Percentiles rank a stretch among this genome's conserved stretches.
These are phyloP conservation scores for Boletellus ananas DNA, from an alignment of 768 basidiomycete genomes.

Conservation along the genomic window DNA sequence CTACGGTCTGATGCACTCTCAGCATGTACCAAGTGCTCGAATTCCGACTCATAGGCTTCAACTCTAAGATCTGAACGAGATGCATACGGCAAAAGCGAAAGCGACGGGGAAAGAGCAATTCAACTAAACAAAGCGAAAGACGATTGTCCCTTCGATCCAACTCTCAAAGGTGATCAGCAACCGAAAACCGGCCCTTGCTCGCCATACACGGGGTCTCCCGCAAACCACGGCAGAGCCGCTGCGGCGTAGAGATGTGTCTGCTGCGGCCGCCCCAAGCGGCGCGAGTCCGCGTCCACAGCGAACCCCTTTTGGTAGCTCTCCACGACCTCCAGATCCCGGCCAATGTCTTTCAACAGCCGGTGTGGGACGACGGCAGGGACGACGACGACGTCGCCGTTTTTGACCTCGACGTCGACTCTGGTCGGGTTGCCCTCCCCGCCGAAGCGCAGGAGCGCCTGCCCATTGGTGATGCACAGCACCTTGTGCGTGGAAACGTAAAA, in stretches of 20 bases:
- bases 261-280: conserved; percentile 1
- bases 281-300: conserved; percentile 34
- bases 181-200: conserved; percentile 34
- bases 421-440: conserved; percentile 37
- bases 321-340: conserved; percentile 36
- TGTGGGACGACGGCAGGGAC: conserved; percentile 42
- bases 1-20: no score
- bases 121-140: no score
- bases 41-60: no score
- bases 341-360: conserved; percentile 29
- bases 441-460: conserved; percentile 37
- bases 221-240: conserved; percentile 33
- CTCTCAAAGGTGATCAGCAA: neutral
- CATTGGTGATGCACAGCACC: conserved; percentile 33
- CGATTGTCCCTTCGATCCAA: no score
- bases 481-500: conserved; percentile 45
- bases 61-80: no score
- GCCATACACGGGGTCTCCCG: conserved; percentile 39
- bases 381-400: conserved; percentile 38
- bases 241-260: neutral
- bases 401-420: conserved; percentile 29
- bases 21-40: no score
- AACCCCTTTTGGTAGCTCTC: conserved; percentile 37
- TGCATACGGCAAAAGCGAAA: no score
- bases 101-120: no score